Base-by-base conservation (phyloP, 2,329 filamentous ascomycete species). In the Neofusicoccum sp. region DNA sequence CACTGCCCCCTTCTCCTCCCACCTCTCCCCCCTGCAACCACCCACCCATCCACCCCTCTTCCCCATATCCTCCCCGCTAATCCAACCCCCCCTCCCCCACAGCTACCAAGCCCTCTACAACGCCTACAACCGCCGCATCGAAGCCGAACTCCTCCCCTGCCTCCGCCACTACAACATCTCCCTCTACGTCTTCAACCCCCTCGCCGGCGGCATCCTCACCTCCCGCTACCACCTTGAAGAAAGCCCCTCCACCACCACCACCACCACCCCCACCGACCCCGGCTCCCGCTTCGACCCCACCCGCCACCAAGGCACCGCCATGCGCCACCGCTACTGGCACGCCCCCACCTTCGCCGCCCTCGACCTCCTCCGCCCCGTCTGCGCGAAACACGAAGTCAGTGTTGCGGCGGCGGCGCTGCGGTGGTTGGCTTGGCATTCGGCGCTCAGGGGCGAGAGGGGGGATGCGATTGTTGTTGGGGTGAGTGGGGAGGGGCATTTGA, bases 391-490 rank as follows among this genome's bases (percentile, higher is more conserved):
- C 20, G 20, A 20, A 20, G 2, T 20, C 20, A 20, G 20, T 20
- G 20, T 20, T 20, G 70, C 73, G 0, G 78, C 81, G 63, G 72
- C 73, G 64, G 78, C 78, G 1, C 63, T 82, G 58, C 65, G 79
- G 24, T 82, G 80, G 80, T 69, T 75, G 34, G 68, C 68, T 1
- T 75, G 81, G 65, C 79, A 82, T 61, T 77, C 71, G 0, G 65
- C 64, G 31, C 34, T 88, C 51, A 85, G 85, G 30, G 78, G 86
- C 62, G 77, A 77, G 33, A 77, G 81, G 43, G 78, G 79, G 6
- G 84, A 86, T 64, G 85, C 84, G 12, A 76, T 87, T 31, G 80
- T 87, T 34, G 78, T 87, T 63, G 84, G 84, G 11, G 82, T 86
- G 0, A 84, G 82, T 64, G 85, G 78, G 63, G 74, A 83, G 62